Conservation (phyloP, 2,329 filamentous ascomycete genomes). For the Magnaporthiopsis poae region DNA sequence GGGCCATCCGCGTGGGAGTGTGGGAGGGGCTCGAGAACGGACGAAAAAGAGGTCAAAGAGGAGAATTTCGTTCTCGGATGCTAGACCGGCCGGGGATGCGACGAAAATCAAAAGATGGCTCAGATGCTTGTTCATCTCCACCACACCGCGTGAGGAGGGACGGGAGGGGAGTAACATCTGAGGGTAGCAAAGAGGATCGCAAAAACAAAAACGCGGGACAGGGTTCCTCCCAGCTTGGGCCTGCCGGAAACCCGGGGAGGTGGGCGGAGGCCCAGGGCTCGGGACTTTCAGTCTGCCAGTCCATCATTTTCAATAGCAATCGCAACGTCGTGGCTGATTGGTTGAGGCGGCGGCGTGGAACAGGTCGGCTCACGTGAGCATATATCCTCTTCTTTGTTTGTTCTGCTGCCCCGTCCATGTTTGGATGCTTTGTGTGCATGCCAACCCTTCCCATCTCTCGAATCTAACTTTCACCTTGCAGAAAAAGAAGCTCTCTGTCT, state of each 20-base stretch:
- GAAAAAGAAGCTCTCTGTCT: neutral
- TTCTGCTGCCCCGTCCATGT: neutral
- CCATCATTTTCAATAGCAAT: too few relatives aligned
- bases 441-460: too few relatives aligned
- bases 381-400: too few relatives aligned
- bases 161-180: neutral
- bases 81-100: neutral
- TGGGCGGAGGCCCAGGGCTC: neutral
- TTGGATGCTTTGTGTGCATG: too few relatives aligned
- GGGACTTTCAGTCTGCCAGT: neutral
- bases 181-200: too few relatives aligned
- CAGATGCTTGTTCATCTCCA: neutral
- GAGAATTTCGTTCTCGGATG: neutral
- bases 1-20: too few relatives aligned
- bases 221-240: neutral
- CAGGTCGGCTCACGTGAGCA: too few relatives aligned
- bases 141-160: too few relatives aligned
- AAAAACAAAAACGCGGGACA: neutral
- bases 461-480: neutral
- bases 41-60: neutral
- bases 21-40: neutral
- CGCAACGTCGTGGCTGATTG: too few relatives aligned
- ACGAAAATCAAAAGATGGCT: neutral
- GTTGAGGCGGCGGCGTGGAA: too few relatives aligned
- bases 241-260: neutral